Base-by-base conservation (phyloP, 2,329 filamentous ascomycete genomes). In the Cladosporium sphaerospermum region DNA sequence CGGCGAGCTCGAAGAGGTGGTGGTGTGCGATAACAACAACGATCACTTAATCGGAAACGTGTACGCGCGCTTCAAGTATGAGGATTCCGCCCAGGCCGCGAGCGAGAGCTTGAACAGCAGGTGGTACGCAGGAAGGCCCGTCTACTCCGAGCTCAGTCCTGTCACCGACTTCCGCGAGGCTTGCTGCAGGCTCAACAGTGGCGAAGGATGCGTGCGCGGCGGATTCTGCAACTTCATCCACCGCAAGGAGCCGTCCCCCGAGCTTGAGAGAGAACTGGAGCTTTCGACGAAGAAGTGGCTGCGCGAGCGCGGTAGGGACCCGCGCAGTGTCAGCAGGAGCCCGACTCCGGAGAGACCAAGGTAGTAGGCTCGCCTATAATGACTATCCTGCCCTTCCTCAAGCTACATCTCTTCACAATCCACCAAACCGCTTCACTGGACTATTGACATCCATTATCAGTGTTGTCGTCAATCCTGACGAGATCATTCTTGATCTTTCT, bases 201-300 rank as follows among this genome's bases (percentile, higher is more conserved):
- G 93, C 57, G 93, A 97, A 72, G 93, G 93, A 42, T 99, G 93
- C 73, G 90, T 96, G 41, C 81, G 93, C 60, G 93, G 91, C 58
- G 93, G 93, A 32, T 97, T 97, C 77, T 99, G 93, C 80, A 99
- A 99, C 73, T 99, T 99, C 72, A 99, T 99, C 61, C 93, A 99
- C 71, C 83, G 93, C 67, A 99, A 99, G 78, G 93, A 97, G 69
- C 93, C 93, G 3, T 83, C 81, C 62, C 78, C 89, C 9, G 92
- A 97, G 74, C 76, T 99, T 63, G 93, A 99, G 57, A 77, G 86
- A 59, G 93, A 99, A 62, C 72, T 99, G 62, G 84, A 87, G 58
- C 79, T 97, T 62, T 83, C 83, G 64, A 97, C 92, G 58, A 95
- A 96, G 81, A 97, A 97, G 79, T 97, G 92, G 91, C 76, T 97